These are phyloP conservation scores for Podaxis sp. DNA, from an alignment of 768 basidiomycete species.

Conservation along the genomic window DNA sequence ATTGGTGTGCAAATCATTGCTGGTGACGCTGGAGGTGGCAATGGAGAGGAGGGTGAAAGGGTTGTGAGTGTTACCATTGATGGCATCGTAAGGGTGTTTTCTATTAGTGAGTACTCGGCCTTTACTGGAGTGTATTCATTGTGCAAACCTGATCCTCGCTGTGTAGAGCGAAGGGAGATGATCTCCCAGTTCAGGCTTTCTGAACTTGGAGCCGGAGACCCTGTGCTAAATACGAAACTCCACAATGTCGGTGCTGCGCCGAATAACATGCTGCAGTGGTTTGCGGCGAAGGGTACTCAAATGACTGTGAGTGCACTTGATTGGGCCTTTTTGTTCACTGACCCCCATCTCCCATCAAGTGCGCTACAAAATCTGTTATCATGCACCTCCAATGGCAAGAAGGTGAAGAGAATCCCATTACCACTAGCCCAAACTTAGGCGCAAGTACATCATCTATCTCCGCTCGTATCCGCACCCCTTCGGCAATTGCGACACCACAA, in stretches of 20 bases:
- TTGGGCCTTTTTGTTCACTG: background rate
- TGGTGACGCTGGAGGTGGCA: conserved; percentile 29
- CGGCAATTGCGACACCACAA: conserved; percentile 31
- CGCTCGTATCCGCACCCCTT: conserved; percentile 9
- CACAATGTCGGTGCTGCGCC: conserved; percentile 76
- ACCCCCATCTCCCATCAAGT: conserved; percentile 36
- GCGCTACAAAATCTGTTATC: conserved; percentile 84
- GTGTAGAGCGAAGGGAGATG: conserved; percentile 70
- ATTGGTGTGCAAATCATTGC: conserved; percentile 85
- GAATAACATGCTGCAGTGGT: conserved; percentile 93
- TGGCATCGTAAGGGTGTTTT: conserved; percentile 86
- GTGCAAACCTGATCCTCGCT: background rate
- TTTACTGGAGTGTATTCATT: background rate
- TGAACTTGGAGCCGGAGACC: conserved; percentile 68
- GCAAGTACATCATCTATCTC: conserved; percentile 13
- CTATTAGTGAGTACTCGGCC: conserved; percentile 60
- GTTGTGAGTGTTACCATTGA: conserved; percentile 92
- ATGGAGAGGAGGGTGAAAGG: conserved; percentile 60
- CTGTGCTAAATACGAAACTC: conserved; percentile 60
- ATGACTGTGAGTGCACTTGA: conserved; percentile 64
- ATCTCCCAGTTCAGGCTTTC: conserved; percentile 86
- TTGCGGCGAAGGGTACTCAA: conserved; percentile 83
- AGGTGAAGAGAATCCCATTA: conserved; percentile 32
- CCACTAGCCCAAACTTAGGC: conserved; percentile 18
- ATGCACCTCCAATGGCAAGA: conserved; percentile 86